Base-by-base conservation (phyloP, 768 basidiomycete genomes). In the Cyclocybe aegerita region DNA sequence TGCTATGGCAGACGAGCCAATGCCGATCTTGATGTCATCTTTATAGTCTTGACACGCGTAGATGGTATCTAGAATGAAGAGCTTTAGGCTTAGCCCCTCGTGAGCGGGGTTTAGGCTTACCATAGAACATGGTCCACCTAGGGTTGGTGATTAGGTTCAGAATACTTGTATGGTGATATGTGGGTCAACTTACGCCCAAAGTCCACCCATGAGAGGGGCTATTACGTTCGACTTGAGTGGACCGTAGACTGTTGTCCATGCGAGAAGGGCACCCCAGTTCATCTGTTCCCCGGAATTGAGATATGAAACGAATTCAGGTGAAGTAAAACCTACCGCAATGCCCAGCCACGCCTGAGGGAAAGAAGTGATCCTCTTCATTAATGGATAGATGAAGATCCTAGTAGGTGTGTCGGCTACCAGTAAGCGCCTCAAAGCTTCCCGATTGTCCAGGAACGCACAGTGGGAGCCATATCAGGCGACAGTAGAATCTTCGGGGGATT, bases 81-180 rank as follows among this genome's bases (percentile, higher is more conserved):
- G n/a, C n/a, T n/a, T n/a, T n/a, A n/a, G n/a, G n/a, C n/a, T n/a
- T n/a, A n/a, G n/a, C n/a, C n/a, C 23, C 23, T 23, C 23, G 1
- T 0, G 23, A 23, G 23, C 5, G 23, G 23, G 23, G 23, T 23
- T 23, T 2, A 2, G 23, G 23, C 23, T 39, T 9, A 38, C 46
- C 46, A 9, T 47, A 47, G 35, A 23, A 47, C 37, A 47, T 39
- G 3, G 46, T 47, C 46, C 46, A 47, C 15, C 46, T 47, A n/a
- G n/a, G 34, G 4, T 44, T 10, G 23, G 5, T 23, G 32, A 1
- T 2, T 15, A 33, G 1, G 43, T 44, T 33, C 5, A 23, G 23
- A 44, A 30, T 33, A 3, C 3, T 30, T 30, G 31, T 10, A 6
- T 32, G 9, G 30, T 9, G 17, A 23, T 39, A 9, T 14, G 29